phyloP scores from a whole-genome alignment of 129 eudicot genomes.

The Kitagawia praeruptora region DNA sequence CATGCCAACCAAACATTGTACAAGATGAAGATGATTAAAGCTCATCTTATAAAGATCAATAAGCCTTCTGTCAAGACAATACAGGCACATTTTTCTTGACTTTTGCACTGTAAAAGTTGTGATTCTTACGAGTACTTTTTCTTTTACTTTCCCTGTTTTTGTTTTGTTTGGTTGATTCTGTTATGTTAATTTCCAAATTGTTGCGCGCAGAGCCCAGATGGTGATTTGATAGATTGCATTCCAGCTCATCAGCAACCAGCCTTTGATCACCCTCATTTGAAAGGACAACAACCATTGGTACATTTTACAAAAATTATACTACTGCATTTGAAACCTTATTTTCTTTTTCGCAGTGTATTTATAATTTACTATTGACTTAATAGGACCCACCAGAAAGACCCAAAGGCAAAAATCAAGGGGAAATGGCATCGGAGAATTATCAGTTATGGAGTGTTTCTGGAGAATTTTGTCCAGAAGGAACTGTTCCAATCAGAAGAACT shows the following conservation, averaged over 20 bases:
- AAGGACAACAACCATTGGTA: slow-evolving; percentile 82
- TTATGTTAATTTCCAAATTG: background rate
- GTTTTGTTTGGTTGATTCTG: background rate
- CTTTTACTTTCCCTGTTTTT: background rate
- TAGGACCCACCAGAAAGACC: slow-evolving; percentile 94
- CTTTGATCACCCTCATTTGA: slow-evolving; percentile 82
- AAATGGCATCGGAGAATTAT: slow-evolving; percentile 28
- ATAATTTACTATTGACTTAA: background rate
- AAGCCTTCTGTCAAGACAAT: slow-evolving; percentile 72
- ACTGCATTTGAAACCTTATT: background rate
- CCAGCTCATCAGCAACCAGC: slow-evolving; percentile 76
- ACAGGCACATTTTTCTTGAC: slow-evolving; percentile 36
- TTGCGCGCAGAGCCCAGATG: slow-evolving; percentile 74
- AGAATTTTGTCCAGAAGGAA: slow-evolving; percentile 82
- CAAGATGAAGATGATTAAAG: slow-evolving; percentile 47
- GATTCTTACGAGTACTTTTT: background rate
- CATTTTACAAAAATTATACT: background rate
- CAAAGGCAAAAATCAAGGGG: slow-evolving; percentile 29
- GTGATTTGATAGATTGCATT: slow-evolving; percentile 89
- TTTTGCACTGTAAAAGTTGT: slow-evolving; percentile 1
- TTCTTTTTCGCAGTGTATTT: background rate
- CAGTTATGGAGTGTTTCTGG: slow-evolving; percentile 78
- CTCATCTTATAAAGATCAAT: slow-evolving; percentile 68
- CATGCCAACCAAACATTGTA: slow-evolving; percentile 32
- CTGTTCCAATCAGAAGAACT: slow-evolving; percentile 88